Evolutionary conservation across 306 rosid species (phyloP).

Genomic region (Medicago ruthenica): DNA sequence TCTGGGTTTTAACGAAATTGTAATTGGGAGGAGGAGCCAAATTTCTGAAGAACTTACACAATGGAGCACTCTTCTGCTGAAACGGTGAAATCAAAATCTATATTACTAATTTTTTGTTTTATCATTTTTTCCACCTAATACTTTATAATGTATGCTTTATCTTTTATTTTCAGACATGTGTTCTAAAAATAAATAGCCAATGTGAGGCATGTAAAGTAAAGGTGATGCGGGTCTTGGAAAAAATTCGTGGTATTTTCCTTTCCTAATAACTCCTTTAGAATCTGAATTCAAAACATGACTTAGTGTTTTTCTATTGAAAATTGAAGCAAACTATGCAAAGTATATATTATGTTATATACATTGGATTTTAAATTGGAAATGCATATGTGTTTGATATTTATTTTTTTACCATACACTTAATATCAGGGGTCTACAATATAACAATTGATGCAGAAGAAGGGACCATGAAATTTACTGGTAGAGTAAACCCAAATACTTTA

Average conservation of each 20-base stretch:
- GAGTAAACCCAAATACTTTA: constrained; percentile 49
- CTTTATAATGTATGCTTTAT: background rate
- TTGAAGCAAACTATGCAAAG: background rate
- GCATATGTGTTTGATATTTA: too few species aligned
- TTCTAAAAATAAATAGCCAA: constrained; percentile 46
- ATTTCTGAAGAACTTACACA: background rate
- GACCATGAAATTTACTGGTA: constrained; percentile 48
- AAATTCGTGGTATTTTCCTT: constrained; percentile 45
- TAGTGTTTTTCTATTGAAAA: constrained; percentile 10
- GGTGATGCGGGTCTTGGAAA: constrained; percentile 44
- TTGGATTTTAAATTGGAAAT: too few species aligned
- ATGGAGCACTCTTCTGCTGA: constrained; percentile 54
- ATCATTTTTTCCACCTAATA: background rate
- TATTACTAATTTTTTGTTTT: background rate
- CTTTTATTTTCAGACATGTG: constrained; percentile 48
- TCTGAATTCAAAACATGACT: background rate
- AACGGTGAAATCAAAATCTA: constrained; percentile 42
- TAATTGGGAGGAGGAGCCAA: background rate
- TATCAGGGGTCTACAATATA: constrained; percentile 45
- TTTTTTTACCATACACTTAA: background rate
- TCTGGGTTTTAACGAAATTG: too few species aligned
- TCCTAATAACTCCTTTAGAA: background rate
- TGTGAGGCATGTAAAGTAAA: constrained; percentile 54
- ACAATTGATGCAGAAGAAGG: constrained; percentile 47
- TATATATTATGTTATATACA: background rate